Evolutionary conservation across 176 grass and related monocot species (phyloP).

Genomic region (Tuctoria greenei): DNA sequence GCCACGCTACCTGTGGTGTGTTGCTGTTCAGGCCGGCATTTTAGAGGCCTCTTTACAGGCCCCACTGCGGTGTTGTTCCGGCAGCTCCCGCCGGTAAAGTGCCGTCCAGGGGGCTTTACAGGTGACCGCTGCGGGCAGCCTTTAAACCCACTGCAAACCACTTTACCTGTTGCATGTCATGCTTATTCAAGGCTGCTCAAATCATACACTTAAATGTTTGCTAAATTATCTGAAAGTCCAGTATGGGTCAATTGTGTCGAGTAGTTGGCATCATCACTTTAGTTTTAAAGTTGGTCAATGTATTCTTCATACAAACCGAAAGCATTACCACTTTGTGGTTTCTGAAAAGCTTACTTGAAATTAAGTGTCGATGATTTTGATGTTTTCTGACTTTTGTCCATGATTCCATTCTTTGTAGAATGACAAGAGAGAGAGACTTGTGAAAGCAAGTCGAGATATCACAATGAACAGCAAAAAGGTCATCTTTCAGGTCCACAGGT

Average conservation of each 20-base stretch:
- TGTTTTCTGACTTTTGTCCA: conserved; percentile 6
- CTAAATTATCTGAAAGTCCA: background rate
- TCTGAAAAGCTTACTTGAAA: background rate
- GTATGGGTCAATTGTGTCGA: background rate
- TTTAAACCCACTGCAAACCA: background rate
- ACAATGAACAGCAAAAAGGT: conserved; percentile 99
- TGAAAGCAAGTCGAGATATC: conserved; percentile 94
- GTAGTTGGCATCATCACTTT: background rate
- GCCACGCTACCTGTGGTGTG: no score
- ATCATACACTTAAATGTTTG: conserved; percentile 1
- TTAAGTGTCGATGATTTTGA: background rate
- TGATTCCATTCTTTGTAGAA: conserved; percentile 56
- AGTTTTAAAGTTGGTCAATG: background rate
- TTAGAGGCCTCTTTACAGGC: no score
- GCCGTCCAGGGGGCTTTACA: no score
- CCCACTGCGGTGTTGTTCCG: no score
- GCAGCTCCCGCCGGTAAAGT: no score
- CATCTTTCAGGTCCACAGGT: conserved; percentile 99
- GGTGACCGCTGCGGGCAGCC: no score
- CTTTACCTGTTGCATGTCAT: background rate
- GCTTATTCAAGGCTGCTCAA: conserved; percentile 14
- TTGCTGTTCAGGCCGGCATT: no score
- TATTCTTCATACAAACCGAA: background rate
- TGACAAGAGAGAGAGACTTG: conserved; percentile 95
- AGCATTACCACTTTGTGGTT: background rate